Evolutionary conservation across 176 grass and related monocot genomes (phyloP), one percentile per base, ranked within the genome.

Genomic region (Sorghum bicolor): DNA sequence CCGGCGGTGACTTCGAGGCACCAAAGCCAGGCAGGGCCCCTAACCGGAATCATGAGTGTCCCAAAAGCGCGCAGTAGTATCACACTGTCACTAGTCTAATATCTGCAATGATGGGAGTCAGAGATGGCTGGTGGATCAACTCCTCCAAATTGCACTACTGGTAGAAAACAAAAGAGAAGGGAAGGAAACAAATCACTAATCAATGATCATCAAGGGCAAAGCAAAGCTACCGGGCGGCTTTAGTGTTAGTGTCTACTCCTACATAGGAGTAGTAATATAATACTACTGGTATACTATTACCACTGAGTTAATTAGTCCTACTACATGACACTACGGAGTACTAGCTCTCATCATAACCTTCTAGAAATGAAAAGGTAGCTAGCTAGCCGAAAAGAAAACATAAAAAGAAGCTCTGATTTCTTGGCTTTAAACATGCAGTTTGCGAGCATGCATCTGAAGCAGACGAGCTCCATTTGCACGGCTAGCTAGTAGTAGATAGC

Each of bases 1-100:
- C 50, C 64, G 37, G 67, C 77, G 20, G 67, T 74, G 88, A 90
- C 80, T 90, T 72, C 10, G 61, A 84, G 89, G 89, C 85, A 70
- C 84, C 88, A 90, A 83, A 83, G 67, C 84, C 73, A 17, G 1
- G 68, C 4, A 36, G 80, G 80, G 47, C 16, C 80, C 88, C 84
- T 66, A 45, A 37, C 28, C 28, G 22, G 37, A 90, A 83, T 80
- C 44, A 83, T 83, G 26, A 61, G 84, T 86, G 80, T 86, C 30
- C 5, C 47, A 52, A 52, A 52, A 52, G 47, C 47, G 47, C 16
- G 60, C 22, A 34, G 58, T 66, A 50, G 64, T 24, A 81, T 39
- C 44, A 50, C 71, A 31, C 33, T 74, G 53, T 67, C 70, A 38
- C 58, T 82, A 61, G 15, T 40, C 74, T 79, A 82, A 74, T 90